Conservation (phyloP, 768 basidiomycete species). For the Lactarius quietus region DNA sequence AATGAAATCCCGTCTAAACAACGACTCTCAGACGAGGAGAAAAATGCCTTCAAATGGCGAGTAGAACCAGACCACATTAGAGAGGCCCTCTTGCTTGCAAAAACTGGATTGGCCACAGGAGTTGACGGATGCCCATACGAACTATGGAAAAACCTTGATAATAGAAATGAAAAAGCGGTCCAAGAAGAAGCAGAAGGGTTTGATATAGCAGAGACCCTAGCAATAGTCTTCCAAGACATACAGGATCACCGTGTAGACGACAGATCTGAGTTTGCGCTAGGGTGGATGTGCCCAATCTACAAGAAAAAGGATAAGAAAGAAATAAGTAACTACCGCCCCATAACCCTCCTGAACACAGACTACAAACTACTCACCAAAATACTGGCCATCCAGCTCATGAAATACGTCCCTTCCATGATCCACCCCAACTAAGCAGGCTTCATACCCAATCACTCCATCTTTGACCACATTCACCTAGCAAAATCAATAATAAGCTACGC, state of each 20-base stretch:
- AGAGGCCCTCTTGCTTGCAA: not conserved
- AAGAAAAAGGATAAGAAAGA: conserved; percentile 35
- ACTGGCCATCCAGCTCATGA: too few relatives aligned
- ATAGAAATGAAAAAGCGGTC: rapidly evolving
- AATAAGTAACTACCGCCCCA: conserved; percentile 10
- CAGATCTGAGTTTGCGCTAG: conserved; percentile 29
- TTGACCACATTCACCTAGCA: not conserved
- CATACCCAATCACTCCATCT: conserved; percentile 5
- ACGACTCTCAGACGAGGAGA: too few relatives aligned
- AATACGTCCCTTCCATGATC: too few relatives aligned
- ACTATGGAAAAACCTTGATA: not conserved
- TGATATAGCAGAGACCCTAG: not conserved
- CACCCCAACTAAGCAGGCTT: conserved; percentile 13
- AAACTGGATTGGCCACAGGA: not conserved
- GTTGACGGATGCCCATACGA: conserved; percentile 2
- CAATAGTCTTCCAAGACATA: not conserved
- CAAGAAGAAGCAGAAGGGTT: not conserved
- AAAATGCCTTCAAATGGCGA: too few relatives aligned
- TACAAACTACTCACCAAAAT: conserved; percentile 34
- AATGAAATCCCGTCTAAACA: too few relatives aligned
- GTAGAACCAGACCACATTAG: too few relatives aligned
- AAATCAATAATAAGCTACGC: not conserved
- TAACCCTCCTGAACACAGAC: conserved; percentile 32
- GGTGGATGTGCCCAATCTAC: conserved; percentile 39
- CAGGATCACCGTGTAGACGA: not conserved